Conservation (phyloP, 768 basidiomycete species). For the Phaeolepiota aurea region DNA sequence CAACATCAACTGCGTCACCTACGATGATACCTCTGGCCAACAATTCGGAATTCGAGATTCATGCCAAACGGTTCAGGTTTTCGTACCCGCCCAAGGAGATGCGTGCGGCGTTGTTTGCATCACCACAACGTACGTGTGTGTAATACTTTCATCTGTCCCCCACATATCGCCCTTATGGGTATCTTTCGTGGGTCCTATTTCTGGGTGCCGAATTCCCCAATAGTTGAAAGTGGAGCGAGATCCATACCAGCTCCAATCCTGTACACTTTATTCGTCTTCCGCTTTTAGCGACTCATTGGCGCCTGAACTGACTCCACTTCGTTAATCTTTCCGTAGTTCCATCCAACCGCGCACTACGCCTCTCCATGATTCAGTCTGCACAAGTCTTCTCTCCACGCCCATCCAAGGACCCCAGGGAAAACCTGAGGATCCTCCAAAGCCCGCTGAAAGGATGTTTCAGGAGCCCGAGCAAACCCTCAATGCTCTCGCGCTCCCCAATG, state of each 20-base stretch:
- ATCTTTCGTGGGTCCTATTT: too few relatives aligned
- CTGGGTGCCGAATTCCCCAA: too few relatives aligned
- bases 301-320: too few relatives aligned
- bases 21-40: conserved; percentile 59
- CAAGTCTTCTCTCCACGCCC: conserved; percentile 67
- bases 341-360: conserved; percentile 42
- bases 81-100: conserved; percentile 69
- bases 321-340: too few relatives aligned
- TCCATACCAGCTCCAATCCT: too few relatives aligned
- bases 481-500: conserved; percentile 14
- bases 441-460: conserved; percentile 36
- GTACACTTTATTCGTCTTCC: too few relatives aligned
- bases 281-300: neutral
- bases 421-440: conserved; percentile 54
- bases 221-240: too few relatives aligned
- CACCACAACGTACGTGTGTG: conserved; percentile 41
- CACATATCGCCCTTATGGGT: too few relatives aligned
- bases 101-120: conserved; percentile 40
- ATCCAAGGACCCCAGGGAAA: conserved; percentile 49
- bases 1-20: conserved; percentile 17
- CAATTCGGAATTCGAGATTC: conserved; percentile 59
- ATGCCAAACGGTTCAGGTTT: conserved; percentile 64
- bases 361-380: conserved; percentile 71
- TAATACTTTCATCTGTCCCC: too few relatives aligned
- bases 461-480: conserved; percentile 18